A percentile compares a stretch with the other conserved stretches of the same genome.
phyloP scores from a whole-genome alignment of 768 basidiomycete species.

The Collybiopsis confluens region DNA sequence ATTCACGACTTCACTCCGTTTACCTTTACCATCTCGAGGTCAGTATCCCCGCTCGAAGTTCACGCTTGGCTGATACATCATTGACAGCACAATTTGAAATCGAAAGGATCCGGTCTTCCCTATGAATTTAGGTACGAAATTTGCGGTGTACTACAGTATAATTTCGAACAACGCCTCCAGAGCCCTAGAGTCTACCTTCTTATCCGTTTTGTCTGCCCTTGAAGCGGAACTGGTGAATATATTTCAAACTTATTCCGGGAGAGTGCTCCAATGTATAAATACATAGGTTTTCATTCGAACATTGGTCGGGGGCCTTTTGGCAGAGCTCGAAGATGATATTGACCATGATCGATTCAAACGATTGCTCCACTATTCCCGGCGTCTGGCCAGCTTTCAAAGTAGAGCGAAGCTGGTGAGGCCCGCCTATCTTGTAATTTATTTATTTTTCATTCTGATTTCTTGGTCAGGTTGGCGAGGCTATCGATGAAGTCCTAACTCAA shows the following conservation, averaged over 20 bases:
- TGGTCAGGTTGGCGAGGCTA: slow-evolving; percentile 74
- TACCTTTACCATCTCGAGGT: slow-evolving; percentile 89
- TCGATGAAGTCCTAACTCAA: slow-evolving; percentile 90
- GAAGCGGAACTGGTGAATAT: slow-evolving; percentile 84
- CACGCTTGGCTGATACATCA: not conserved
- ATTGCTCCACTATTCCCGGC: slow-evolving; percentile 86
- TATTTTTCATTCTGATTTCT: not conserved
- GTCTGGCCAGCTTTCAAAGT: slow-evolving; percentile 86
- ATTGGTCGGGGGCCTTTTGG: slow-evolving; percentile 83
- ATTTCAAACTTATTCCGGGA: not conserved
- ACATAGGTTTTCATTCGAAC: slow-evolving; percentile 65
- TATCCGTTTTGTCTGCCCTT: slow-evolving; percentile 87
- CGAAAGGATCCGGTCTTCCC: slow-evolving; percentile 62
- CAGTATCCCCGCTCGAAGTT: slow-evolving; percentile 12
- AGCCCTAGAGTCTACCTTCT: slow-evolving; percentile 87
- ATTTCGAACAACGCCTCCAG: slow-evolving; percentile 36
- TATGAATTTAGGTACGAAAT: slow-evolving; percentile 81
- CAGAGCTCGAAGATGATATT: slow-evolving; percentile 93
- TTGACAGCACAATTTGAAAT: slow-evolving; percentile 75
- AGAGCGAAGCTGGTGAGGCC: slow-evolving; percentile 72
- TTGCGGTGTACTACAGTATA: slow-evolving; percentile 5
- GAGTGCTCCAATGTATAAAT: not conserved
- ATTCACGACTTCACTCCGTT: slow-evolving; percentile 81
- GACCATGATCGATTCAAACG: slow-evolving; percentile 93
- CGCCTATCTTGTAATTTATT: not conserved